These are phyloP conservation scores for Fusarium austroafricanum DNA, from an alignment of 2,329 filamentous ascomycete genomes.

Conservation along the genomic window DNA sequence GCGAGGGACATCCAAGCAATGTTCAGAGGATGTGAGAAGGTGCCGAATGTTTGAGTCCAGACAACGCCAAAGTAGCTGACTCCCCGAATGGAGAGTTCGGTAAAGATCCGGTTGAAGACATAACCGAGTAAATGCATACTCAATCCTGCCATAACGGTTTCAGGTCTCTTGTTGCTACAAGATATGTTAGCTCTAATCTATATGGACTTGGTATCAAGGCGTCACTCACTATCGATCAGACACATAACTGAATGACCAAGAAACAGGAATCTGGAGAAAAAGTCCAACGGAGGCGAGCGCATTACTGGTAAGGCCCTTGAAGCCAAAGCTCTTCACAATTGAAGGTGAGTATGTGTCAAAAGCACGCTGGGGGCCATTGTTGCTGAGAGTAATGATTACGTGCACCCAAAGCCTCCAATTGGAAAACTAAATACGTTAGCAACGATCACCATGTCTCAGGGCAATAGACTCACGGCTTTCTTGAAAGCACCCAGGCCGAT, in stretches of 20 bases:
- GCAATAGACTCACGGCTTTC: constrained; percentile 50
- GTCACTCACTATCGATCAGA: constrained; percentile 62
- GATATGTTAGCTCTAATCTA: background rate
- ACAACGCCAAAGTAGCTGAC: constrained; percentile 66
- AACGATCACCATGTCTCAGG: rapidly evolving
- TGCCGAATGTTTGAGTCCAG: constrained; percentile 66
- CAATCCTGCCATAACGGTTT: constrained; percentile 63
- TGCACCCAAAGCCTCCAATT: constrained; percentile 66
- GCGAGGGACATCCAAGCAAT: constrained; percentile 70
- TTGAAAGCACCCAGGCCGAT: constrained; percentile 60
- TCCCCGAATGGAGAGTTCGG: constrained; percentile 55
- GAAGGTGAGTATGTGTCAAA: constrained; percentile 66
- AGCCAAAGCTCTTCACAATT: constrained; percentile 66
- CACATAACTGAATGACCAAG: constrained; percentile 63
- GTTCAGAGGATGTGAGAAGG: constrained; percentile 67
- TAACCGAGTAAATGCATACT: constrained; percentile 62
- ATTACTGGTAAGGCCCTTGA: constrained; percentile 60
- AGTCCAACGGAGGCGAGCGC: constrained; percentile 67
- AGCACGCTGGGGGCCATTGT: constrained; percentile 60
- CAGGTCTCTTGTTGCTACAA: constrained; percentile 58
- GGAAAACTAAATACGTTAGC: constrained; percentile 50
- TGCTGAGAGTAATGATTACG: constrained; percentile 61
- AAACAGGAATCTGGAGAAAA: constrained; percentile 63
- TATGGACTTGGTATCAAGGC: rapidly evolving
- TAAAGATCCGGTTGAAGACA: constrained; percentile 65